Evolutionary conservation across 2,329 filamentous ascomycete species (phyloP).

Genomic region (Pestalotiopsis sp.): DNA sequence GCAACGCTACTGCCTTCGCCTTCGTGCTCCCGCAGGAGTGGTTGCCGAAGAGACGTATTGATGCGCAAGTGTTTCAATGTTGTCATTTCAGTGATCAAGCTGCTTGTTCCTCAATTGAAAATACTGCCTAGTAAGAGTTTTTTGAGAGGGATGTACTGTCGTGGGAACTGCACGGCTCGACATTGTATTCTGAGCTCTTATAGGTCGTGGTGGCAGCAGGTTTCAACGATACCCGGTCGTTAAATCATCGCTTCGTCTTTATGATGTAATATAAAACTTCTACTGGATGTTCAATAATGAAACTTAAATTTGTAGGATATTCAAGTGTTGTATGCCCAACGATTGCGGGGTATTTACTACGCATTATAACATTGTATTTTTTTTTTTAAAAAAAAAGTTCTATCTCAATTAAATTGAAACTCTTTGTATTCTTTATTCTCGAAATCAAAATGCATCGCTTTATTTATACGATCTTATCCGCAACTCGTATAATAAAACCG

Average conservation of each 20-base stretch:
- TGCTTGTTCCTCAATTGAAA: not conserved
- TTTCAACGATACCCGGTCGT: not conserved
- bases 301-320: not conserved
- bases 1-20: not conserved
- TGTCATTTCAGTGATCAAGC: not conserved
- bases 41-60: not conserved
- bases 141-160: not conserved
- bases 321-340: not conserved
- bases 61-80: not conserved
- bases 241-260: conserved; percentile 1
- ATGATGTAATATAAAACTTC: conserved; percentile 3
- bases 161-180: not conserved
- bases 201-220: not conserved
- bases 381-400: not conserved
- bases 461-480: too few relatives aligned
- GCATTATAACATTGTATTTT: not conserved
- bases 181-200: not conserved
- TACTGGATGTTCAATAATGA: not conserved
- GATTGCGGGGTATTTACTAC: not conserved
- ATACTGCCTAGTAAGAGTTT: not conserved
- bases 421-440: not conserved
- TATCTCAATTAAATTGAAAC: not conserved
- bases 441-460: too few relatives aligned
- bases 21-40: not conserved
- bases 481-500: too few relatives aligned